These are phyloP conservation scores for Capsella rubella DNA, from an alignment of 441 rosid genomes.

Conservation along the genomic window DNA sequence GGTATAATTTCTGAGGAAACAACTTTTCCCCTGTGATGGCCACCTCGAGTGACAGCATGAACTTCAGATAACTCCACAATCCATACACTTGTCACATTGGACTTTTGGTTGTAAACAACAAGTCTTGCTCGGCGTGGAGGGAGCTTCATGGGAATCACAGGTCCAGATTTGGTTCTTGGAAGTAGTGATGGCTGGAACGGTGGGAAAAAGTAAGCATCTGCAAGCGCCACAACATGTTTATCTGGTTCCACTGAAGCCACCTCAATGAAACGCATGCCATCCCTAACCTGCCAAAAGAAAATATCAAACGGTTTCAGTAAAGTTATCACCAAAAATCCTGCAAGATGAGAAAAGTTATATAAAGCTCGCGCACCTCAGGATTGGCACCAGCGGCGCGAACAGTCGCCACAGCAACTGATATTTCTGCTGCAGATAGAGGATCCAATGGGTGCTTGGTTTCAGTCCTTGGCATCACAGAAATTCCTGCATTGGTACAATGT, in stretches of 20 bases:
- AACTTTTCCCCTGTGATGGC: conserved; percentile 91
- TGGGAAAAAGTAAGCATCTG: conserved; percentile 91
- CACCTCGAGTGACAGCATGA: conserved; percentile 88
- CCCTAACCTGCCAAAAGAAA: conserved; percentile 66
- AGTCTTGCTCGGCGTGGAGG: conserved; percentile 85
- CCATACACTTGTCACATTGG: conserved; percentile 88
- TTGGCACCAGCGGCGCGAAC: conserved; percentile 94
- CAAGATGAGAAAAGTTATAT: neutral
- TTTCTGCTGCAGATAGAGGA: conserved; percentile 85
- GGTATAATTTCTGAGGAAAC: conserved; percentile 70
- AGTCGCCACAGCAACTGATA: conserved; percentile 83
- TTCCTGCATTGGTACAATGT: conserved; percentile 48
- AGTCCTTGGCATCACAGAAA: conserved; percentile 69
- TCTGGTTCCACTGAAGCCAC: conserved; percentile 79
- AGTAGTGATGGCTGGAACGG: conserved; percentile 89
- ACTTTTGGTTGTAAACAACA: conserved; percentile 74
- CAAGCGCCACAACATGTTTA: conserved; percentile 79
- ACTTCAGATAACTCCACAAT: conserved; percentile 81
- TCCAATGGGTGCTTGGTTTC: conserved; percentile 87
- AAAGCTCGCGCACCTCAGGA: conserved; percentile 64
- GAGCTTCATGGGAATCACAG: conserved; percentile 77
- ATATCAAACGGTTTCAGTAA: conserved; percentile 16
- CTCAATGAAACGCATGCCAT: conserved; percentile 85
- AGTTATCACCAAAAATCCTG: neutral
- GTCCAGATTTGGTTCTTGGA: conserved; percentile 79